Conservation (phyloP, 2,329 filamentous ascomycete genomes). For the Sclerotinia subarctica region DNA sequence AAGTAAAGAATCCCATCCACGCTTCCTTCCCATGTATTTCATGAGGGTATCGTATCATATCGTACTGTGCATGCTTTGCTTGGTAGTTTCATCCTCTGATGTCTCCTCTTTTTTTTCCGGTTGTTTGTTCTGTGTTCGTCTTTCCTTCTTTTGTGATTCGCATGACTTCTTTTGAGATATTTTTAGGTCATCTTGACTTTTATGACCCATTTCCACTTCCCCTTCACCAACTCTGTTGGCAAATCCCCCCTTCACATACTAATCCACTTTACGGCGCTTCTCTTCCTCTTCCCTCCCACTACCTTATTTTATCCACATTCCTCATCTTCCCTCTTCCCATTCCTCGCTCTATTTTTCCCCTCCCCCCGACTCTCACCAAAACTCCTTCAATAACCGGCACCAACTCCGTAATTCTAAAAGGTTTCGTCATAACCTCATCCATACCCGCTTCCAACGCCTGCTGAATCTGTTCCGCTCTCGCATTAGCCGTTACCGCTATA, state of each 20-base stretch:
- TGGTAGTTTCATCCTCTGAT: background rate
- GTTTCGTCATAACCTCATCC: slow-evolving; percentile 75
- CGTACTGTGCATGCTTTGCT: background rate
- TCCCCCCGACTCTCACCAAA: background rate
- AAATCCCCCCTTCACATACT: no score
- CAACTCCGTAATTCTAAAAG: slow-evolving; percentile 47
- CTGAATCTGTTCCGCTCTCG: slow-evolving; percentile 67
- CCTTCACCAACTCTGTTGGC: background rate
- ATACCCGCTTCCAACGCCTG: slow-evolving; percentile 69
- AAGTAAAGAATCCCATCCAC: background rate
- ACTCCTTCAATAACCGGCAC: slow-evolving; percentile 2
- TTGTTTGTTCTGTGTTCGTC: background rate
- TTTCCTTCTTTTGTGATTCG: background rate
- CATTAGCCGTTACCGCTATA: slow-evolving; percentile 75
- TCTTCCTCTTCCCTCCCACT: background rate
- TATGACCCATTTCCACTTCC: background rate
- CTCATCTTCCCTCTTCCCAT: background rate
- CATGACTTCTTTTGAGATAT: background rate
- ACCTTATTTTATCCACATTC: background rate
- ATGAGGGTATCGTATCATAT: background rate
- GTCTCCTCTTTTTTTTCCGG: background rate
- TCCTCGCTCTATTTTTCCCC: background rate
- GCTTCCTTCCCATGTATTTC: background rate
- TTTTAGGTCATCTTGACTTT: background rate
- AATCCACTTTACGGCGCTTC: background rate